Percentiles rank a stretch among this genome's conserved stretches.
These are phyloP conservation scores for Adiantum capillusveneris DNA, from an alignment of 75 land plant species.

Conservation along the genomic window DNA sequence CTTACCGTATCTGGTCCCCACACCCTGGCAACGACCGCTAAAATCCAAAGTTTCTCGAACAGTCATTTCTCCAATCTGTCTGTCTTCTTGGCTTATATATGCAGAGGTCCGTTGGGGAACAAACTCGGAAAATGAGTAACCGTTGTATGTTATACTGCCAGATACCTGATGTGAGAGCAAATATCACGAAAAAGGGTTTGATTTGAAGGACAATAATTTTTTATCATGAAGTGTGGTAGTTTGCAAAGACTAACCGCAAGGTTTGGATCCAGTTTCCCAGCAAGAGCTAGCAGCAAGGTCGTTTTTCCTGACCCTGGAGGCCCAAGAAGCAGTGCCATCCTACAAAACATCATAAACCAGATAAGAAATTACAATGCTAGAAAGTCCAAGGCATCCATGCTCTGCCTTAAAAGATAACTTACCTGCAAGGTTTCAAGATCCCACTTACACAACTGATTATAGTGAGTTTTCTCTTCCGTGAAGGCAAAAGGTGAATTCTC, in stretches of 20 bases:
- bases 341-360: no score
- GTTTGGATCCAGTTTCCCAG: constrained; percentile 1
- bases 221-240: neutral
- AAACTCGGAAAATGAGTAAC: constrained; percentile 33
- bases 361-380: no score
- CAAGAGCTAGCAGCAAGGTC: constrained; percentile 9
- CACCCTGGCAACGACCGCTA: constrained; percentile 41
- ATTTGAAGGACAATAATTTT: no score
- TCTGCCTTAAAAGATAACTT: no score
- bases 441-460: constrained; percentile 55
- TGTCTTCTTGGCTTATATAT: constrained; percentile 38
- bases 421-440: constrained; percentile 64
- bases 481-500: constrained; percentile 14
- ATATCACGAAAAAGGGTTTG: no score
- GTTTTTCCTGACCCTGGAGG: constrained; percentile 4
- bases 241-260: neutral
- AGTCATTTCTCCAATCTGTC: constrained; percentile 42
- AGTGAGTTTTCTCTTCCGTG: constrained; percentile 34
- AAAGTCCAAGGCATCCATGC: no score
- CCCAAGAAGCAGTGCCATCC: constrained; percentile 5
- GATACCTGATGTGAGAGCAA: constrained; percentile 19
- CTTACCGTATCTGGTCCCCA: constrained; percentile 37
- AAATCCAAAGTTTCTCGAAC: constrained; percentile 44
- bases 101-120: constrained; percentile 41
- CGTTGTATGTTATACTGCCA: constrained; percentile 38